A percentile compares a stretch with the other conserved stretches of the same genome.
Evolutionary conservation across 1,284 basidiomycete species (phyloP).

Genomic region (Mycena citricolor): DNA sequence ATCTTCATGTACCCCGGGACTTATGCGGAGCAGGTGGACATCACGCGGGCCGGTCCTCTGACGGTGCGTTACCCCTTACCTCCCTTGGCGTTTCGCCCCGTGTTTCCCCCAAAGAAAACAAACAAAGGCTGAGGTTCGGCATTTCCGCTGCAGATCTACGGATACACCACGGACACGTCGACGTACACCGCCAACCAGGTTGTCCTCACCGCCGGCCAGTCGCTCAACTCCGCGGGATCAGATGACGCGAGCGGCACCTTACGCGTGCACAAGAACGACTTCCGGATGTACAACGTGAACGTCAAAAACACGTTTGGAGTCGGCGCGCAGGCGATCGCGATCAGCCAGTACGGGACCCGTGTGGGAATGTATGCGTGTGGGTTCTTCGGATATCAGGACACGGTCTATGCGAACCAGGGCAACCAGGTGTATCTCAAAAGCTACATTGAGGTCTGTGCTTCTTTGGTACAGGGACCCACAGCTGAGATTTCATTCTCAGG

Average conservation of each 20-base stretch:
- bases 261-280: constrained; percentile 50
- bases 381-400: constrained; percentile 53
- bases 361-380: constrained; percentile 53
- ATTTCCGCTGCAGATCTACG: constrained; percentile 38
- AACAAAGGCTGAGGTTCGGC: neutral
- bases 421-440: constrained; percentile 48
- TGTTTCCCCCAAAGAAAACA: too few species aligned
- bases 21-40: constrained; percentile 53
- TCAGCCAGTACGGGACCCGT: constrained; percentile 51
- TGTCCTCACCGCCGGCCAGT: constrained; percentile 42
- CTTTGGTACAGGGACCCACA: neutral
- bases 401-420: constrained; percentile 41
- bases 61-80: constrained; percentile 31
- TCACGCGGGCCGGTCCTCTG: constrained; percentile 46
- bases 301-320: constrained; percentile 52
- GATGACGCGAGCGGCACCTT: constrained; percentile 57
- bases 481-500: constrained; percentile 31
- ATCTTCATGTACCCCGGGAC: constrained; percentile 59
- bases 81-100: neutral
- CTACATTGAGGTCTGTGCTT: constrained; percentile 43
- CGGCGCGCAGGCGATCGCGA: constrained; percentile 53
- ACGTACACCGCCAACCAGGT: constrained; percentile 42
- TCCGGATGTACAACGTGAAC: constrained; percentile 57
- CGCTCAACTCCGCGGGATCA: constrained; percentile 45
- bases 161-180: constrained; percentile 42